phyloP scores from a whole-genome alignment of 2,329 filamentous ascomycete species.

The Aureobasidium vineae region DNA sequence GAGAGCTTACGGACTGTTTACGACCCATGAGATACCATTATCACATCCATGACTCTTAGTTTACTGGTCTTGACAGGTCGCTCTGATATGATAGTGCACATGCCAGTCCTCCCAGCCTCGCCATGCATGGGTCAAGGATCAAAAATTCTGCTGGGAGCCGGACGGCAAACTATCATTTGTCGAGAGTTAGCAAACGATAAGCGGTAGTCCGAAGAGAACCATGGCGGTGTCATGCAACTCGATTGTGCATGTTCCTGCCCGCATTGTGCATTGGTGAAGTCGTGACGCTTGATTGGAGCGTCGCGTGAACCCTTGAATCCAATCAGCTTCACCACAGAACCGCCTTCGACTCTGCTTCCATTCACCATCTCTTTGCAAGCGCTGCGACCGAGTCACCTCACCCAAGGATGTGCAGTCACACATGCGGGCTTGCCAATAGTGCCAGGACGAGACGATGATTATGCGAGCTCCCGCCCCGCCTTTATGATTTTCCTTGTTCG shows the following conservation, averaged over 20 bases:
- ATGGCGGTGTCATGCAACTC: constrained; percentile 24
- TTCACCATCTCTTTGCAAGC: constrained; percentile 13
- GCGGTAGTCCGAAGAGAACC: background rate
- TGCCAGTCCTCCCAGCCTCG: constrained; percentile 8
- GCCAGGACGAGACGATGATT: constrained; percentile 22
- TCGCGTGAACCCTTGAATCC: background rate
- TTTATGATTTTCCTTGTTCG: constrained; percentile 18
- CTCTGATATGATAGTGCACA: background rate
- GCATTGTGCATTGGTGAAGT: background rate
- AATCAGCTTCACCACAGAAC: constrained; percentile 24
- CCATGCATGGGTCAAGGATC: background rate
- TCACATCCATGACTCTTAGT: constrained; percentile 7
- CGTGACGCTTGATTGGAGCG: constrained; percentile 18
- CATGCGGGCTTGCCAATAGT: constrained; percentile 30
- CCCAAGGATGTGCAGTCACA: constrained; percentile 20
- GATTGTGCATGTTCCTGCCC: constrained; percentile 23
- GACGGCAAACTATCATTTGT: constrained; percentile 5
- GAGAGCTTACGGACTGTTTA: constrained; percentile 16
- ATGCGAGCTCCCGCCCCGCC: constrained; percentile 27
- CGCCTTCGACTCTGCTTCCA: constrained; percentile 12
- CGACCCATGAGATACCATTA: constrained; percentile 16
- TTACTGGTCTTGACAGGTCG: background rate
- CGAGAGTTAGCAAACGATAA: constrained; percentile 13
- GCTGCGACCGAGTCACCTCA: constrained; percentile 1
- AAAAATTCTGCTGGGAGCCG: background rate